phyloP scores from a whole-genome alignment of 2,329 filamentous ascomycete species.

The Monilinia vaccinii-corymbosi region DNA sequence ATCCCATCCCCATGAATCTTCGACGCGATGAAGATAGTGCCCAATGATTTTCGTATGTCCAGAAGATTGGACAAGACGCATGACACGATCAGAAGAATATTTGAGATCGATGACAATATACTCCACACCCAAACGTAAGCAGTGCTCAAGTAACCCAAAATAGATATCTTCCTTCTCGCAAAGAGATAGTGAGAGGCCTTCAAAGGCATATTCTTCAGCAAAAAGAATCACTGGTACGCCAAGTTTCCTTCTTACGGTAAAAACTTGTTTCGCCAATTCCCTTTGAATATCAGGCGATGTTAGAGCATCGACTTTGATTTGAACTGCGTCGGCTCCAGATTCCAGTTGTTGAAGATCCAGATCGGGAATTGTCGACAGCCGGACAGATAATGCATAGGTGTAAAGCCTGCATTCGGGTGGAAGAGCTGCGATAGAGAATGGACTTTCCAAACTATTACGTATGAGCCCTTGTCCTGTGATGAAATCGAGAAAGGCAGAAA shows the following conservation, averaged over 20 bases:
- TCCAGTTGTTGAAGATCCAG: constrained; percentile 45
- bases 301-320: constrained; percentile 52
- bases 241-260: constrained; percentile 46
- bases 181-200: constrained; percentile 17
- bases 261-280: constrained; percentile 45
- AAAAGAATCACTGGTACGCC: constrained; percentile 48
- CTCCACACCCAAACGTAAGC: constrained; percentile 56
- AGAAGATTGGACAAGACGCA: constrained; percentile 37
- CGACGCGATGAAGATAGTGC: constrained; percentile 34
- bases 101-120: constrained; percentile 56
- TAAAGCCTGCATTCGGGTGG: constrained; percentile 51
- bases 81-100: constrained; percentile 36
- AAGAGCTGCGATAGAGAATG: constrained; percentile 50
- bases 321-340: constrained; percentile 49
- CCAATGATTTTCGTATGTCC: constrained; percentile 47
- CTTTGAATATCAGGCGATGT: constrained; percentile 37
- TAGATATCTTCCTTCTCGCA: constrained; percentile 35
- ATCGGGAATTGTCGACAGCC: constrained; percentile 46
- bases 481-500: constrained; percentile 49
- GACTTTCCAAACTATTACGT: constrained; percentile 46
- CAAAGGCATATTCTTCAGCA: constrained; percentile 39
- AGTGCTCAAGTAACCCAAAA: constrained; percentile 50
- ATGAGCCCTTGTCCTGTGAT: constrained; percentile 45
- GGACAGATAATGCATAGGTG: constrained; percentile 58
- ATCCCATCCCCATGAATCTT: constrained; percentile 36